Evolutionary conservation across 2,329 filamentous ascomycete genomes (phyloP), one percentile per base, ranked within the genome.

Genomic region (Penicillium sp.): DNA sequence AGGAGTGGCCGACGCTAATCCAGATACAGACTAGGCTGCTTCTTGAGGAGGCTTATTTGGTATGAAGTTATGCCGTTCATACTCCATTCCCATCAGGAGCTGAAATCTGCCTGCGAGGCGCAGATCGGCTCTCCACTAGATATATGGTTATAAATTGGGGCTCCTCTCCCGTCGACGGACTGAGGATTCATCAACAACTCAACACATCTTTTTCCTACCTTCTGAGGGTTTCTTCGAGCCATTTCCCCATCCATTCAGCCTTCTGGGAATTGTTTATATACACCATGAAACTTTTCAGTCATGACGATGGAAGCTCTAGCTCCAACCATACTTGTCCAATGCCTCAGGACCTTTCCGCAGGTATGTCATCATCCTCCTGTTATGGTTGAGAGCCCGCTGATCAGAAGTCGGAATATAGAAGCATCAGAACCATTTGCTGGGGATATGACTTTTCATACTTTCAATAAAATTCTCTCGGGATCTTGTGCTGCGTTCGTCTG

Each of bases 381-480:
- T 16, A 5, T 4, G 10, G 22, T 22, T 18, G 22, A 3, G 7
- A 22, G 3, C 41, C 14, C 14, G 24, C 14, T 22, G 31, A 38
- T 39, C 51, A 18, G 18, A 4, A 45, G n/a, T 13, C 3, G 36
- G 21, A 9, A 8, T 13, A 24, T 14, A 51, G 56, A 55, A 45
- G 48, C 56, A 53, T 29, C 56, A 9, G 43, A 57, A 6, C 45
- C 57, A 10, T 45, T 65, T 13, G 39, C 69, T 9, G 64, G 65
- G 10, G 58, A 58, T 16, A 50, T 64, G n/a, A 61, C 64, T 8
- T 71, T 70, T 54, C 57, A 69, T 51, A 55, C 64, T 14, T 67
- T 77, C 47, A 76, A 74, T 55, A 65, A 70, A 60, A 69, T 73
- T 34, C 54, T 75, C 11, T 74, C 72, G 0, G 73, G 73, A 4